Base-by-base conservation (phyloP, 2,329 filamentous ascomycete species). In the Diaporthe vexans region DNA sequence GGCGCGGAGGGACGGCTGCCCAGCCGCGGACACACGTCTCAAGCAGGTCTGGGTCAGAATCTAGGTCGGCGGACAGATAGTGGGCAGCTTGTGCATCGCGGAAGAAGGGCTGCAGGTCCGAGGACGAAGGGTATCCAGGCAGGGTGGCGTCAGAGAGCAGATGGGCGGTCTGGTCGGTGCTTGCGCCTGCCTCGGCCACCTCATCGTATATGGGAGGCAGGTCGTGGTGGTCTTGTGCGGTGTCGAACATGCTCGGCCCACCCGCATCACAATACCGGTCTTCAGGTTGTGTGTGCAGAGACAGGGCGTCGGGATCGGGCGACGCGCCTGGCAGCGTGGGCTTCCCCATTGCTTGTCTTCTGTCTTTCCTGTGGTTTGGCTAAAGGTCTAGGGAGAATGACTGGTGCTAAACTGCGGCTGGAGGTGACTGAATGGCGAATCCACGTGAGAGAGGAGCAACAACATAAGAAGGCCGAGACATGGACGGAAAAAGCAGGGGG, bases 1-100 rank as follows among this genome's bases (percentile, higher is more conserved):
- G 86, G n/a, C 88, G 85, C 0, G 90, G 90, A 6, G 90, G 90
- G 13, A 84, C 79, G 37, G 78, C 78, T 35, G 88, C 84, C 59
- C 88, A 86, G 9, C 80, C 77, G 1, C 77, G 78, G 75, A 91
- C 81, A 76, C 88, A 85, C 17, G 79, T 74, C 73, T 87, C 82
- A 26, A 91, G 84, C 33, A 83, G 81, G 4, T 78, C 76, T 4
- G 83, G 81, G 57, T 89, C 85, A 10, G 80, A 78, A 76, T 89
- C 88, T 46, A 90, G 84, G 24, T 82, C 82, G 35, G 77, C 78
- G 75, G 87, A 82, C 70, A 91, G 79, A 79, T 86, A 89, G 67
- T 73, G 56, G n/a, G 69, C n/a, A 35, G 58, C 46, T 33, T 26
- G 17, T 13, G 71, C 74, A 6, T 75, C 71, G 74, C 58, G 67